These are phyloP conservation scores for Ceratobasidium sp. DNA, from an alignment of 1,284 basidiomycete genomes.

Conservation along the genomic window DNA sequence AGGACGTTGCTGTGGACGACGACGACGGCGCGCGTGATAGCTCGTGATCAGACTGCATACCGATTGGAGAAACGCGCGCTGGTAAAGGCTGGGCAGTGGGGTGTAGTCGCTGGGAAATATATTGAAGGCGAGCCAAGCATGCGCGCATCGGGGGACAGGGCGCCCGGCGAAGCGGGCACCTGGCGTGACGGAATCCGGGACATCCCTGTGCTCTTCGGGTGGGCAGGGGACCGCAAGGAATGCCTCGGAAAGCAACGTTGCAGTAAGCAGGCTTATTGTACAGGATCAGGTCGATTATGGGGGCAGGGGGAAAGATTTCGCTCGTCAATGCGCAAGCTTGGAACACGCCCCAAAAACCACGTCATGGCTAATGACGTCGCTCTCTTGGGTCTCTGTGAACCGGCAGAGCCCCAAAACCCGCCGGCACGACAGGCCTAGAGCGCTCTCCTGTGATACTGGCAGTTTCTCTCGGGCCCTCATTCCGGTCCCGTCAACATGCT, in stretches of 20 bases:
- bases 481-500: conserved; percentile 25
- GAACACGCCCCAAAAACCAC: conserved; percentile 25
- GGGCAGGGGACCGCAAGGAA: neutral
- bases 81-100: conserved; percentile 8
- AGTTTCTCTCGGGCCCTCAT: conserved; percentile 15
- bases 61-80: neutral
- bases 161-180: conserved; percentile 19
- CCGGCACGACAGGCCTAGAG: conserved; percentile 25
- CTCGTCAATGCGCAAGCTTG: neutral
- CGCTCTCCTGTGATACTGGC: neutral
- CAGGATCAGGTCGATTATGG: neutral
- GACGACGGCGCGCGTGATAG: conserved; percentile 16
- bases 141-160: conserved; percentile 12
- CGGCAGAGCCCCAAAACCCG: conserved; percentile 24
- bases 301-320: conserved; percentile 5
- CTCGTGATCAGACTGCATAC: neutral
- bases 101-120: neutral
- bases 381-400: conserved; percentile 2
- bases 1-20: conserved; percentile 9
- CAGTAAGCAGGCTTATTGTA: conserved; percentile 4
- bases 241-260: neutral
- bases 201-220: conserved; percentile 12
- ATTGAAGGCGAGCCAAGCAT: conserved; percentile 6
- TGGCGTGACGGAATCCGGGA: conserved; percentile 19
- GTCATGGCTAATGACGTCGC: conserved; percentile 27